phyloP scores from a whole-genome alignment of 2,329 filamentous ascomycete genomes.

The Microcera coccophila region DNA sequence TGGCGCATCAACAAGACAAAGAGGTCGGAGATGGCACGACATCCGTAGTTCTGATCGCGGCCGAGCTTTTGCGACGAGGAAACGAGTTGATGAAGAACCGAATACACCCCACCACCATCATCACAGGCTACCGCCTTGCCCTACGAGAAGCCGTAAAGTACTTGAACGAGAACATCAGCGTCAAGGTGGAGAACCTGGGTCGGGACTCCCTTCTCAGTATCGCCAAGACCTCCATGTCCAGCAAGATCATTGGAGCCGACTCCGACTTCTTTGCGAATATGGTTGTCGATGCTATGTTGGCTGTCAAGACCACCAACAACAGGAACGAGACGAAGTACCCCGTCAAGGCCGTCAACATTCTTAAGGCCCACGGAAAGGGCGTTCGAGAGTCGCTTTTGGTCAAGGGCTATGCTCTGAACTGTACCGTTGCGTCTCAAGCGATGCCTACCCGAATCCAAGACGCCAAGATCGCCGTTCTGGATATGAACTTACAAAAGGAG shows the following conservation, averaged over 20 bases:
- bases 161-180: slow-evolving; percentile 97
- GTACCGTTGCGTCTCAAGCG: slow-evolving; percentile 95
- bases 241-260: slow-evolving; percentile 95
- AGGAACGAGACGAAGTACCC: slow-evolving; percentile 91
- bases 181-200: slow-evolving; percentile 87
- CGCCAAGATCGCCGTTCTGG: slow-evolving; percentile 93
- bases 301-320: slow-evolving; percentile 90
- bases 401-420: slow-evolving; percentile 97
- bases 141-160: slow-evolving; percentile 96
- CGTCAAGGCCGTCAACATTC: slow-evolving; percentile 97
- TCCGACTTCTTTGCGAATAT: slow-evolving; percentile 97
- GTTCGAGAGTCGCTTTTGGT: slow-evolving; percentile 82
- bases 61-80: slow-evolving; percentile 85
- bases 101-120: slow-evolving; percentile 99
- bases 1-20: slow-evolving; percentile 98
- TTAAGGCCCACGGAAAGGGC: slow-evolving; percentile 97
- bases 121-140: slow-evolving; percentile 94
- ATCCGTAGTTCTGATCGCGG: slow-evolving; percentile 93
- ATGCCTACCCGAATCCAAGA: slow-evolving; percentile 92
- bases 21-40: slow-evolving; percentile 98
- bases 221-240: slow-evolving; percentile 98
- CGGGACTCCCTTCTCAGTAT: slow-evolving; percentile 90
- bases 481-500: slow-evolving; percentile 99
- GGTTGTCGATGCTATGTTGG: slow-evolving; percentile 90
- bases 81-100: slow-evolving; percentile 99